Evolutionary conservation across 108 stramenopile genomes (phyloP), one percentile per base, ranked within the genome.

Genomic region (Pseudonitzschia delicatissima): DNA sequence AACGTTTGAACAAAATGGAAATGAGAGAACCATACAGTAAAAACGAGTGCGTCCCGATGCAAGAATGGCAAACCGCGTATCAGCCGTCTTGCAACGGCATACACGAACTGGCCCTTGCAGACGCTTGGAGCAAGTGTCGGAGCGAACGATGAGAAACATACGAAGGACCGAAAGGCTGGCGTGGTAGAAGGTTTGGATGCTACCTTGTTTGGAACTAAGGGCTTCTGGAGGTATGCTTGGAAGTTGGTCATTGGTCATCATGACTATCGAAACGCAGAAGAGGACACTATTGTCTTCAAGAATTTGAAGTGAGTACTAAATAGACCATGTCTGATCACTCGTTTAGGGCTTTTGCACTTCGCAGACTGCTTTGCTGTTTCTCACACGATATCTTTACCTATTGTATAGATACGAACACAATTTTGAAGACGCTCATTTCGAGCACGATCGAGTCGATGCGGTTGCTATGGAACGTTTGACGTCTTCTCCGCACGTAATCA

Each of bases 381-480:
- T n/a, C n/a, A n/a, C n/a, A n/a, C 40, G 15, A 15, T 42, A 42
- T 42, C 15, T 62, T 37, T 62, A 2, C 35, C 50, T 50, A 48
- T 62, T 51, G 15, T 4, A 23, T 32, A 82, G 77, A 45, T 80
- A 75, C 51, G 50, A 77, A 61, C 91, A 93, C 62, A 82, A 87
- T 50, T 85, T 93, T 63, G 85, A 93, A 67, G 87, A 93, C 48
- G 79, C 83, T 29, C 87, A 88, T 66, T 88, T 81, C 64, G 91
- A 93, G 45, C 83, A 87, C 69, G 87, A 89, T 62, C 79, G 89
- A 12, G 53, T 85, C 34, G 89, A 90, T 64, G 89, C 89, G 26
- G 71, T 90, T 1, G 89, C 86, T 12, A 86, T 90, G 89, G 85
- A 86, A 55, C 79, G 86, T 13, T 52, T 90, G 15, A 90, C 89